A percentile compares a stretch with the other conserved stretches of the same genome.
These are phyloP conservation scores for Fonsecaea nubica DNA, from an alignment of 2,329 filamentous ascomycete species.

Conservation along the genomic window DNA sequence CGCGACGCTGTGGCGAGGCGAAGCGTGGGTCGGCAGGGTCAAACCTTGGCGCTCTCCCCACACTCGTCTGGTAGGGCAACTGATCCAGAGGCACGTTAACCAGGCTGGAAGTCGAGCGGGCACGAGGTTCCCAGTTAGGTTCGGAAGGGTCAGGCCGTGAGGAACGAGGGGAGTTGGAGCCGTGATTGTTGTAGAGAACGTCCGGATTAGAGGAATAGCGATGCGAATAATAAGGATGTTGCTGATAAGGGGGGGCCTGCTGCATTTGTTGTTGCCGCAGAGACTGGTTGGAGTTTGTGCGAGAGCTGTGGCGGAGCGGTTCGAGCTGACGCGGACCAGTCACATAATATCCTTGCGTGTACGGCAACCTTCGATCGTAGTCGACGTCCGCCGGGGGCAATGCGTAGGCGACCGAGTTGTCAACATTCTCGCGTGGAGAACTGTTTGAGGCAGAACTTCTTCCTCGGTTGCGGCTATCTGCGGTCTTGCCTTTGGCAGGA, in stretches of 20 bases:
- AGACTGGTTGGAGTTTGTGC: slow-evolving; percentile 51
- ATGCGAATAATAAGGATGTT: slow-evolving; percentile 41
- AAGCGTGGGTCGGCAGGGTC: slow-evolving; percentile 46
- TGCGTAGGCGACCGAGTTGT: slow-evolving; percentile 34
- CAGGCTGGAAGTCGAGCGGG: slow-evolving; percentile 46
- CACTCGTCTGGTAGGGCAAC: slow-evolving; percentile 43
- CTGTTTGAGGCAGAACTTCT: slow-evolving; percentile 30
- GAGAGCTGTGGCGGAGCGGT: slow-evolving; percentile 51
- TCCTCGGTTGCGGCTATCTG: slow-evolving; percentile 33
- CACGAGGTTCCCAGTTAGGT: slow-evolving; percentile 53
- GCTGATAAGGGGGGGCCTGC: slow-evolving; percentile 35
- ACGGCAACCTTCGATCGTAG: slow-evolving; percentile 55
- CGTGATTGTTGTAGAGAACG: slow-evolving; percentile 41
- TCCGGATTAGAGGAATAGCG: slow-evolving; percentile 48
- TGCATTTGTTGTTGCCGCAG: slow-evolving; percentile 45
- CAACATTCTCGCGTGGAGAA: slow-evolving; percentile 30
- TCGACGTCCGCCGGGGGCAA: slow-evolving; percentile 43
- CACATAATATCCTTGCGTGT: slow-evolving; percentile 52
- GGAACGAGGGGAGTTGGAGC: slow-evolving; percentile 47
- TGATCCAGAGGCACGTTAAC: slow-evolving; percentile 45
- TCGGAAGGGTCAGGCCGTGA: slow-evolving; percentile 57
- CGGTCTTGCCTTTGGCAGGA: slow-evolving; percentile 32
- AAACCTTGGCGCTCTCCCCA: slow-evolving; percentile 42
- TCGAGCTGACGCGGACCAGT: slow-evolving; percentile 43
- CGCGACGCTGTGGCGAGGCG: slow-evolving; percentile 48